Evolutionary conservation across 2,329 filamentous ascomycete species (phyloP).

Genomic region (Botrytis tulipae): DNA sequence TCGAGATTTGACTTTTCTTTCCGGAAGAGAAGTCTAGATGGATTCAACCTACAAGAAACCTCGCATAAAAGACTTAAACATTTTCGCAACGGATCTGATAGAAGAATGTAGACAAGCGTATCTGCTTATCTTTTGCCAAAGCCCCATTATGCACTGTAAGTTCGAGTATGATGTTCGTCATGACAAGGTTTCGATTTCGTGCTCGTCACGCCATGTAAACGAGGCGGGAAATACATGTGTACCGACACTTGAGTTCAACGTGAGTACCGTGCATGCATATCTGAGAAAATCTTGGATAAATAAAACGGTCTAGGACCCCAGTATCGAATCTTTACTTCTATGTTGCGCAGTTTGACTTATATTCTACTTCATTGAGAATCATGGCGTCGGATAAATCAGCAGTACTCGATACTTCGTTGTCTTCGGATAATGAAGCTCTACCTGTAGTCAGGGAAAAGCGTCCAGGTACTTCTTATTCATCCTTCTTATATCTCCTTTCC

Average conservation of each 20-base stretch:
- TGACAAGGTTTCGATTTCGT: conserved; percentile 18
- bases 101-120: background rate
- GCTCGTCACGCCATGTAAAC: conserved; percentile 18
- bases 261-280: conserved; percentile 3
- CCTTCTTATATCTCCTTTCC: background rate
- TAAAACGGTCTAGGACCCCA: background rate
- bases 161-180: conserved; percentile 8
- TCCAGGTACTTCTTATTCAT: conserved; percentile 22
- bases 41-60: background rate
- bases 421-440: conserved; percentile 29
- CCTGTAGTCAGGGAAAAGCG: conserved; percentile 21
- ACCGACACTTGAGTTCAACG: background rate
- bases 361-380: background rate
- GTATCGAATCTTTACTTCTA: background rate
- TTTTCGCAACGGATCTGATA: background rate
- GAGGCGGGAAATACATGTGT: background rate
- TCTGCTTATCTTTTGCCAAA: background rate
- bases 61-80: no score
- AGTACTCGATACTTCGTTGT: conserved; percentile 3
- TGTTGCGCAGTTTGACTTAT: background rate
- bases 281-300: background rate
- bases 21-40: background rate
- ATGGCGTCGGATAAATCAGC: conserved; percentile 20
- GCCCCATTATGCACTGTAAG: background rate
- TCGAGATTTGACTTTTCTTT: background rate